Conservation (phyloP, 2,329 filamentous ascomycete species). For the Pleurostoma richardsiae region DNA sequence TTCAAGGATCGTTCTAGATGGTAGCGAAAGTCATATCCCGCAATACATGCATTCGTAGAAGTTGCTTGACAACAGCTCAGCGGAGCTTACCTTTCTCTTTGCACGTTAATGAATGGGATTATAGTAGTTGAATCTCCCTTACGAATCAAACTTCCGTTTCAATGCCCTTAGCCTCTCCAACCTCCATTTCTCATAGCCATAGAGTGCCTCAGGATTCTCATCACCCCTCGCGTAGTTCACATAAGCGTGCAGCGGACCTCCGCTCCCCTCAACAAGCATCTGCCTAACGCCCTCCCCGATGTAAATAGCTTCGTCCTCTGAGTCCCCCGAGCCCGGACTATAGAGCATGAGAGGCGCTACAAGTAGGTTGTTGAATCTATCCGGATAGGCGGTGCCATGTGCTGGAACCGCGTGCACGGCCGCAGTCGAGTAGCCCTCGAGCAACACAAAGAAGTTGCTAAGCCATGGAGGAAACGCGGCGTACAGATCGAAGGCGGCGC, state of each 20-base stretch:
- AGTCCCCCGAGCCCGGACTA: not conserved
- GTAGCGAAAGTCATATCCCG: too few species aligned
- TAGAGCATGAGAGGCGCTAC: not conserved
- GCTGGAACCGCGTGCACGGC: not conserved
- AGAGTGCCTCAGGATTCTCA: constrained; percentile 14
- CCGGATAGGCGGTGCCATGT: constrained; percentile 2
- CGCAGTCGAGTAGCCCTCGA: constrained; percentile 1
- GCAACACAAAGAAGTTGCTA: constrained; percentile 2
- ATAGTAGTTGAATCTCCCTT: too few species aligned
- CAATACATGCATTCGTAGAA: too few species aligned
- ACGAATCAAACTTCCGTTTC: constrained; percentile 28
- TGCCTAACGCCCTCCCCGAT: not conserved
- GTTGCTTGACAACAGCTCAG: too few species aligned
- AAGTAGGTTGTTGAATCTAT: constrained; percentile 3
- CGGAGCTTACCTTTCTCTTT: too few species aligned
- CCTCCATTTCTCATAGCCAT: constrained; percentile 25
- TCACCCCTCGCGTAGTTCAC: constrained; percentile 7
- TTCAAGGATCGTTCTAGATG: too few species aligned
- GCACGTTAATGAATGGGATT: too few species aligned
- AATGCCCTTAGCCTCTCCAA: constrained; percentile 19
- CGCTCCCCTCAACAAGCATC: not conserved
- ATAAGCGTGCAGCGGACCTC: constrained; percentile 1
- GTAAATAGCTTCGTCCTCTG: not conserved
- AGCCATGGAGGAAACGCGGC: constrained; percentile 1
- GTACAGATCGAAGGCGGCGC: constrained; percentile 1